Base-by-base conservation (phyloP, 495 filamentous ascomycete genomes). In the Aspergillus sclerotioniger region DNA sequence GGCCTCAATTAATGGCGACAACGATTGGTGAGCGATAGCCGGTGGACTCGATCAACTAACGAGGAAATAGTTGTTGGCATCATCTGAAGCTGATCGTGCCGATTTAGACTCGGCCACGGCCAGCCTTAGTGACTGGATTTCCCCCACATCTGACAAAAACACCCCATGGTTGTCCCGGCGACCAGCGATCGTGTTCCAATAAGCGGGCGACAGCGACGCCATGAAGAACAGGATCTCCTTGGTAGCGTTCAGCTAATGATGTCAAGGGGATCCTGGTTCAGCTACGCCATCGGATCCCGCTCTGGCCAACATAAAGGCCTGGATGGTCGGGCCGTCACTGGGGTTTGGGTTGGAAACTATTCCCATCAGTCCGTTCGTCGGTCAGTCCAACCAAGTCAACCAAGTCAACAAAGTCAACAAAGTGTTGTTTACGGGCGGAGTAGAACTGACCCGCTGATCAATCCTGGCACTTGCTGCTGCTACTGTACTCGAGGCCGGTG, bases 141-240 rank as follows among this genome's bases (percentile, higher is more conserved):
- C 37, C 47, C 47, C 51, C 51, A 53, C 35, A 53, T 53, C 35
- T 19, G 32, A 53, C 51, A 35, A 53, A 16, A 53, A 53, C 51
- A 53, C 51, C 17, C 51, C 6, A 53, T 53, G 16, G 51, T 53
- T 53, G 51, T 25, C 51, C 51, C 32, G 51, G 51, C 28, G 47
- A 50, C 47, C 47, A 28, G 25, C 28, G 13, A 16, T n/a, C 31
- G 15, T 32, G 25, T 49, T 31, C 47, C 47, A 50, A 50, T 50
- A 31, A 32, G 32, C 19, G 32, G 35, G 17, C 51, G 25, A 21
- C 31, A 12, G 19, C 16, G 10, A 2, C 16, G 37, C 13, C 32
- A 33, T 53, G 29, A 41, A 41, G 37, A 41, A 41, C 37, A 13
- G 37, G 37, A 41, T 53, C 17, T 41, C 12, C 49, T 33, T 28